Percentiles rank a stretch among this genome's conserved stretches.
phyloP scores from a whole-genome alignment of 495 filamentous ascomycete species.

The Astrocystis sublimbata region DNA sequence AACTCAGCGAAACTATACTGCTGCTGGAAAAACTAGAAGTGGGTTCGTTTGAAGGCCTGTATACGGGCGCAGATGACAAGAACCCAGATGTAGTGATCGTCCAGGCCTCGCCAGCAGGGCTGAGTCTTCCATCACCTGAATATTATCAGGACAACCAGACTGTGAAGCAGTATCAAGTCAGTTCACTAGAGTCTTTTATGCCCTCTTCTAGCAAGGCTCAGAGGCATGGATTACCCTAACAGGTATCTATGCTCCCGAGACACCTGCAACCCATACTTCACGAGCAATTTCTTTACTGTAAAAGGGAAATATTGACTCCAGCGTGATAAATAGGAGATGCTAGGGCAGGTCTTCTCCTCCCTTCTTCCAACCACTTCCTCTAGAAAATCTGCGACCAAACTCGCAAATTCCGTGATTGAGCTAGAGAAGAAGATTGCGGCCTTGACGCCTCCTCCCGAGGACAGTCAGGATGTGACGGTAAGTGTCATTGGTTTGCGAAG shows the following conservation, averaged over 20 bases:
- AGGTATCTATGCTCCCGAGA: too few relatives aligned
- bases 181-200: too few relatives aligned
- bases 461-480: constrained; percentile 38
- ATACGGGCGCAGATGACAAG: constrained; percentile 60
- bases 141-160: constrained; percentile 61
- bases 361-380: constrained; percentile 31
- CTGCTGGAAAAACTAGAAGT: constrained; percentile 57
- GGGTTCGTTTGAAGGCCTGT: constrained; percentile 47
- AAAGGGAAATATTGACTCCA: too few relatives aligned
- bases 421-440: constrained; percentile 64
- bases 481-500: constrained; percentile 7
- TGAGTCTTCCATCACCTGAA: constrained; percentile 64
- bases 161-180: constrained; percentile 55
- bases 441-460: constrained; percentile 59
- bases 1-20: constrained; percentile 54
- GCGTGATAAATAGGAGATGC: too few relatives aligned
- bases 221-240: too few relatives aligned
- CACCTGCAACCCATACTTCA: too few relatives aligned
- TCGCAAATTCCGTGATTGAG: constrained; percentile 47
- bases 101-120: constrained; percentile 51
- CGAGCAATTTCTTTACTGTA: too few relatives aligned
- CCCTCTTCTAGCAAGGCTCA: too few relatives aligned
- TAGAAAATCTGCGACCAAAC: constrained; percentile 24
- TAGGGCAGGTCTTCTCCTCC: constrained; percentile 38
- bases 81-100: constrained; percentile 63